Evolutionary conservation across 2,329 filamentous ascomycete genomes (phyloP).

Genomic region (Pseudogymnoascus sp.): DNA sequence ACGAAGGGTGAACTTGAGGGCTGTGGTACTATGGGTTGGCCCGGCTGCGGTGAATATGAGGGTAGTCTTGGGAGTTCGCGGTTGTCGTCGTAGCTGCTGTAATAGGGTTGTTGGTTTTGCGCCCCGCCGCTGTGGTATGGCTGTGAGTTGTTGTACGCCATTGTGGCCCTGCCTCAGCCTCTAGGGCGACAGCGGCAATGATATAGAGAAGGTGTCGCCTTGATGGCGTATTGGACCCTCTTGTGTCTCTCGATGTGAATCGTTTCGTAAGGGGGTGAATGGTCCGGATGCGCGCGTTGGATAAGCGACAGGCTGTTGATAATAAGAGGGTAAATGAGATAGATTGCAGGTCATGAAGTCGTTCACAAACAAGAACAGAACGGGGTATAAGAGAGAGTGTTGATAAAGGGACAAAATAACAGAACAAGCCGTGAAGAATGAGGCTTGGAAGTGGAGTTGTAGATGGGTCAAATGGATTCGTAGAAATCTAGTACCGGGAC

Average conservation of each 20-base stretch:
- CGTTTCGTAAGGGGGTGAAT: not conserved
- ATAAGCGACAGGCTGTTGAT: not conserved
- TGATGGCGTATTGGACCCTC: not conserved
- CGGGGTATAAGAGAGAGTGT: constrained; percentile 8
- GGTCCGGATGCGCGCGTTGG: not conserved
- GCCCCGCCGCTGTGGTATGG: constrained; percentile 14
- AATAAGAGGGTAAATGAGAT: not conserved
- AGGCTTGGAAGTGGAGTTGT: constrained; percentile 9
- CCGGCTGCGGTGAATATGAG: constrained; percentile 11
- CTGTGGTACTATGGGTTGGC: constrained; percentile 23
- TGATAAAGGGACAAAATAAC: not conserved
- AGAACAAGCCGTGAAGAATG: not conserved
- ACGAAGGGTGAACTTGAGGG: constrained; percentile 50
- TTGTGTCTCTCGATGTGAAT: not conserved
- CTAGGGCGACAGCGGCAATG: not conserved
- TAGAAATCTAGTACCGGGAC: not conserved
- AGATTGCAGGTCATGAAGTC: constrained; percentile 5
- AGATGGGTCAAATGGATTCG: not conserved
- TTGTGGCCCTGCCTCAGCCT: not conserved
- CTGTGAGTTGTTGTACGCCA: constrained; percentile 1
- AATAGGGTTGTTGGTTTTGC: constrained; percentile 17
- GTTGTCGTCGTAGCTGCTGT: constrained; percentile 11
- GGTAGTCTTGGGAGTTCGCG: constrained; percentile 8
- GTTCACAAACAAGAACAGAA: not conserved
- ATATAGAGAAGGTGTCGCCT: not conserved